These are phyloP conservation scores for Marchantia polymorpha DNA, from an alignment of 225 moss, liverwort and hornwort species.

Conservation along the genomic window DNA sequence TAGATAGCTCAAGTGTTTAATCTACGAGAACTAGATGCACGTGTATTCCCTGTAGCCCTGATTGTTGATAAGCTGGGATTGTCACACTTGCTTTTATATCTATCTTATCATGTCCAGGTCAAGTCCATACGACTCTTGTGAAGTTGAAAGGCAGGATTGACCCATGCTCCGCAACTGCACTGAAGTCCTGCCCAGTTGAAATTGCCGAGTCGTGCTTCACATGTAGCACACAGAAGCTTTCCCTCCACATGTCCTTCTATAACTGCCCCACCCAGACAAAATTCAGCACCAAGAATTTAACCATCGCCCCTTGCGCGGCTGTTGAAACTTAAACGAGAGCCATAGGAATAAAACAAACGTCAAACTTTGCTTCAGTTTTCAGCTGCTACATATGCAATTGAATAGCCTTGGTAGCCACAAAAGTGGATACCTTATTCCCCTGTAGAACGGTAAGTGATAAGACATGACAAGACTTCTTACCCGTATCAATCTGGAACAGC, in stretches of 20 bases:
- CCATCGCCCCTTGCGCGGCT: no score
- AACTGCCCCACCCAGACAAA: constrained; percentile 43
- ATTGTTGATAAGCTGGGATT: background rate
- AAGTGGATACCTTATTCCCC: background rate
- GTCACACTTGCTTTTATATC: constrained; percentile 4
- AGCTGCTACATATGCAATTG: background rate
- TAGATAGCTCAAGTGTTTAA: background rate
- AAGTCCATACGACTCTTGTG: constrained; percentile 89
- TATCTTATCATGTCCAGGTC: constrained; percentile 33
- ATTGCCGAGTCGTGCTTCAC: constrained; percentile 84
- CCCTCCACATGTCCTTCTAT: constrained; percentile 79
- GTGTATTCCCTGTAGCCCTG: background rate
- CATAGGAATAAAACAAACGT: background rate
- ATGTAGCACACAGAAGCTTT: constrained; percentile 75
- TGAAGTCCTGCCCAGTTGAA: constrained; percentile 99
- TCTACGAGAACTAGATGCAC: background rate
- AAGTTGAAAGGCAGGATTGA: constrained; percentile 95
- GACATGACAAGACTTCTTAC: background rate
- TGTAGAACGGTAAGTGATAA: background rate
- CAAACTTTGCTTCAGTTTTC: background rate
- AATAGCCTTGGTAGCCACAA: background rate
- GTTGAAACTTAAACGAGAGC: background rate
- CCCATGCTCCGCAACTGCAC: constrained; percentile 98
- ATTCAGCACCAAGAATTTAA: background rate
- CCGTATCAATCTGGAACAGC: background rate